phyloP scores from a whole-genome alignment of 495 filamentous ascomycete species.

The Neurospora sp. region DNA sequence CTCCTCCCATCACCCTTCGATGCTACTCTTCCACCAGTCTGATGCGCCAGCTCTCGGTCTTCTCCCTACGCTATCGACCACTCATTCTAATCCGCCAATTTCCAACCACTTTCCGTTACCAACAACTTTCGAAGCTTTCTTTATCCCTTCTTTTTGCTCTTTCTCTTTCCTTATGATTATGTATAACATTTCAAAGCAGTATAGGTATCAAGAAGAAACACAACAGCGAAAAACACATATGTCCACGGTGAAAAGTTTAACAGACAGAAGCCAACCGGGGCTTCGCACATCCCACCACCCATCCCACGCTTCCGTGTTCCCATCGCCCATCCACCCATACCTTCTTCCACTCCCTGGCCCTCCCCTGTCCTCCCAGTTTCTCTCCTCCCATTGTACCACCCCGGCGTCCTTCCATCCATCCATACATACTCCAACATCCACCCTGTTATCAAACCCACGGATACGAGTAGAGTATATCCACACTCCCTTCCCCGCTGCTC shows the following conservation, averaged over 20 bases:
- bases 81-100: background rate
- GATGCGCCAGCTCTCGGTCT: too few relatives aligned
- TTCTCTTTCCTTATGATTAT: background rate
- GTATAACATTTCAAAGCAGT: background rate
- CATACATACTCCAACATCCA: background rate
- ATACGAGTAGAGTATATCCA: background rate
- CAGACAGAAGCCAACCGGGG: background rate
- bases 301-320: background rate
- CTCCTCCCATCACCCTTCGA: background rate
- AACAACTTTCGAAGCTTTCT: background rate
- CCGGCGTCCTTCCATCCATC: background rate
- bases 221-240: background rate
- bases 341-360: background rate
- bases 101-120: background rate
- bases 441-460: background rate
- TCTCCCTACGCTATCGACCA: background rate
- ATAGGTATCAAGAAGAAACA: background rate
- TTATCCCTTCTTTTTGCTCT: constrained; percentile 7
- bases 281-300: background rate
- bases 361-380: background rate
- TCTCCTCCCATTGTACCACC: background rate
- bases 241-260: background rate
- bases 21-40: background rate
- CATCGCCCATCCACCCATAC: background rate
- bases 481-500: background rate